Conservation (phyloP, 768 basidiomycete species). For the Leccinum disarticulatum region DNA sequence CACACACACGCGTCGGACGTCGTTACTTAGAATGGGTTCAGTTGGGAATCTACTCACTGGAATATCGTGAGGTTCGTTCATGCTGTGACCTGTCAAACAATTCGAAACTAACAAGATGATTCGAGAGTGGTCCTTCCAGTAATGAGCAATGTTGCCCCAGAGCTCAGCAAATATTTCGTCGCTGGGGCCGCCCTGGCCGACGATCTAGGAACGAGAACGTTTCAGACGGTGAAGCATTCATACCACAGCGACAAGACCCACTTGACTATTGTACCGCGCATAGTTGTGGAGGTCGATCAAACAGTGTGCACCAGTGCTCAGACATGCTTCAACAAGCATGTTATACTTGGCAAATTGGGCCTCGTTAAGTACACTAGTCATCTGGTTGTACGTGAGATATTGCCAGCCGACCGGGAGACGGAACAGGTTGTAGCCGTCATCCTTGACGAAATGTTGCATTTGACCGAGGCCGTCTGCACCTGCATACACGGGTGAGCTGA, state of each 20-base stretch:
- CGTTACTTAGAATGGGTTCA: conserved; percentile 43
- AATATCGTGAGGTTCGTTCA: conserved; percentile 67
- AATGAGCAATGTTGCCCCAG: conserved; percentile 52
- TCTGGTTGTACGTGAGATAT: conserved; percentile 41
- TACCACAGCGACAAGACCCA: conserved; percentile 10
- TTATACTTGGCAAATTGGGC: conserved; percentile 51
- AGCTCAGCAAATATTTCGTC: conserved; percentile 52
- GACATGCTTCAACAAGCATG: conserved; percentile 40
- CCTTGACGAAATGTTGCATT: conserved; percentile 57
- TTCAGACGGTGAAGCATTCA: conserved; percentile 8
- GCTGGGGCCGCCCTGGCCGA: conserved; percentile 62
- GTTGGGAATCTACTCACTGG: conserved; percentile 47
- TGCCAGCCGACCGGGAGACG: conserved; percentile 66
- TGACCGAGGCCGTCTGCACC: conserved; percentile 39
- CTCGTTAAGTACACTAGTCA: conserved; percentile 42
- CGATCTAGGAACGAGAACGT: conserved; percentile 35
- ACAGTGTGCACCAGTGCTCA: conserved; percentile 50
- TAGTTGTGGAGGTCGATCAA: conserved; percentile 64
- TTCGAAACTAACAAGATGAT: conserved; percentile 38
- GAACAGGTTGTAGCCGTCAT: conserved; percentile 57
- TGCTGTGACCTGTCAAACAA: conserved; percentile 31
- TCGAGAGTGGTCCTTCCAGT: conserved; percentile 42
- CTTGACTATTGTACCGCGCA: conserved; percentile 52
- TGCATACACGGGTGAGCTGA: not conserved
- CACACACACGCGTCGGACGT: not conserved